phyloP scores from a whole-genome alignment of 768 basidiomycete genomes.

The Rhodosporidiobolus odoratus region DNA sequence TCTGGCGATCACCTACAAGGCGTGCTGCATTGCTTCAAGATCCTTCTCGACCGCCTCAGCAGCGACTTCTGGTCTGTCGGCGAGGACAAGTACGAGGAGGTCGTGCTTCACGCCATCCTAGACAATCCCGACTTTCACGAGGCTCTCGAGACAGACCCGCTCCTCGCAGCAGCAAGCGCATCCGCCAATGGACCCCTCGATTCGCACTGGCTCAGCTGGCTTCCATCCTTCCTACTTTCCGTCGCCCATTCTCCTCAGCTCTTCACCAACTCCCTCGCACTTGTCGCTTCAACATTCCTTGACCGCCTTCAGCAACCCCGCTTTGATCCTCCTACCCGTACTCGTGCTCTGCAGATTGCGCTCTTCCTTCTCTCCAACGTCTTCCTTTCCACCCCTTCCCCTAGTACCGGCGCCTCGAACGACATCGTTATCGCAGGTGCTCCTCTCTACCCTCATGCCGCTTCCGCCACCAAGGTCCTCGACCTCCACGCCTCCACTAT shows the following conservation, averaged over 20 bases:
- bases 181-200: conserved; percentile 51
- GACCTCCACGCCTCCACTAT: conserved; percentile 45
- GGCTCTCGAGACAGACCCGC: conserved; percentile 37
- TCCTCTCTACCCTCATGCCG: conserved; percentile 44
- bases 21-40: conserved; percentile 21
- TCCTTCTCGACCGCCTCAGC: conserved; percentile 42
- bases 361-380: conserved; percentile 43
- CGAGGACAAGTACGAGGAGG: conserved; percentile 65
- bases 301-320: conserved; percentile 76
- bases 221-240: conserved; percentile 58
- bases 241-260: conserved; percentile 51
- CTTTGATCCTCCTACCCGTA: conserved; percentile 56
- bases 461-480: conserved; percentile 41
- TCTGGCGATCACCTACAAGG: conserved; percentile 14
- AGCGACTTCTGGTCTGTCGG: conserved; percentile 64
- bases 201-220: conserved; percentile 65
- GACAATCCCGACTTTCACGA: conserved; percentile 56
- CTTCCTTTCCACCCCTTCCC: conserved; percentile 47
- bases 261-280: conserved; percentile 66
- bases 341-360: conserved; percentile 59
- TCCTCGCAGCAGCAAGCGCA: conserved; percentile 30
- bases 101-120: conserved; percentile 75
- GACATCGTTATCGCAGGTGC: conserved; percentile 49
- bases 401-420: conserved; percentile 48
- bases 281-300: conserved; percentile 66